These are phyloP conservation scores for Theileria luwenshuni DNA, from an alignment of 169 alveolate species.

Conservation along the genomic window DNA sequence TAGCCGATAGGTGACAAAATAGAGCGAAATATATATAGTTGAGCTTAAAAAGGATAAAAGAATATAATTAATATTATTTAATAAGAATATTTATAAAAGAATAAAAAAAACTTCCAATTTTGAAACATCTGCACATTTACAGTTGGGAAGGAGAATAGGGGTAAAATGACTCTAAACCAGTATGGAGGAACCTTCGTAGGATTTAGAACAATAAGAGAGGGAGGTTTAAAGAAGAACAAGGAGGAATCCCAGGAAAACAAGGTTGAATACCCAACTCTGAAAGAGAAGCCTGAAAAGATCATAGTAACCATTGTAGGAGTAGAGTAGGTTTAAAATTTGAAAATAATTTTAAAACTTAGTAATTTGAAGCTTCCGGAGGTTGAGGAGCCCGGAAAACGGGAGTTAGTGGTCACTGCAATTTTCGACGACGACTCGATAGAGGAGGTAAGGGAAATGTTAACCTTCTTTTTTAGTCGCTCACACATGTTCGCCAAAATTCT, in stretches of 20 bases:
- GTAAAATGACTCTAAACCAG: slow-evolving; percentile 34
- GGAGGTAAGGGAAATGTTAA: slow-evolving; percentile 32
- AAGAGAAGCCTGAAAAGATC: slow-evolving; percentile 37
- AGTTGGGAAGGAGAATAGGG: too few species aligned
- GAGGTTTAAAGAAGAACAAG: not conserved
- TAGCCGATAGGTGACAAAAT: too few species aligned
- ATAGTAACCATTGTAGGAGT: slow-evolving; percentile 25
- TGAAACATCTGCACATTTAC: too few species aligned
- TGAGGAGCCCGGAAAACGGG: slow-evolving; percentile 24
- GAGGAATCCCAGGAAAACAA: not conserved
- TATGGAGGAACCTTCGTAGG: slow-evolving; percentile 71
- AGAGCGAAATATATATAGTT: too few species aligned
- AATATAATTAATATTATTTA: slow-evolving; percentile 2
- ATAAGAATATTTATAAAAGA: not conserved
- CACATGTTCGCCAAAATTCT: slow-evolving; percentile 40
- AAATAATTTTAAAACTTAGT: slow-evolving; percentile 16
- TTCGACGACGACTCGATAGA: slow-evolving; percentile 53
- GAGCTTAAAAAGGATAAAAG: too few species aligned
- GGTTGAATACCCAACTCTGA: not conserved
- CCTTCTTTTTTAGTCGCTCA: not conserved
- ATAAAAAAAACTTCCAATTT: not conserved
- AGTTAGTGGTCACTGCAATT: slow-evolving; percentile 47
- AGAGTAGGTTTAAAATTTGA: slow-evolving; percentile 33
- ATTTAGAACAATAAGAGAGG: slow-evolving; percentile 55
- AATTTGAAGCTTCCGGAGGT: slow-evolving; percentile 43